Evolutionary conservation across 805 yeast species (phyloP), one percentile per base, ranked within the genome.

Genomic region (Vanderwaltozyma polyspora): DNA sequence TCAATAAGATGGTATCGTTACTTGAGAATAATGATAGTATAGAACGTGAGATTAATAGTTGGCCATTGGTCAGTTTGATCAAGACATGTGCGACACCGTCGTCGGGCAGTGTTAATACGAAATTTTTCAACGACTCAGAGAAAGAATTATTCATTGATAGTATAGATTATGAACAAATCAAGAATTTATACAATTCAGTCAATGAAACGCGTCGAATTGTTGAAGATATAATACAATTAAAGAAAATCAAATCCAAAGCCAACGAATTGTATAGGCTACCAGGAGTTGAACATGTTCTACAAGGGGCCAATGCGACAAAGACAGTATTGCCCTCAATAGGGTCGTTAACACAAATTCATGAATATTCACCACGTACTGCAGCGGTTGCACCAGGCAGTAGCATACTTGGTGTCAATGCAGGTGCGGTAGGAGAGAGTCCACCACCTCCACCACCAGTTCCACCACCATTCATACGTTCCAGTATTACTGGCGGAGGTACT

Each of bases 291-390:
- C n/a, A n/a, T n/a, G n/a, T n/a, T n/a, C n/a, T n/a, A n/a, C n/a
- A n/a, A n/a, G n/a, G n/a, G n/a, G n/a, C n/a, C n/a, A n/a, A n/a
- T 22, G 17, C 30, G 12, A 18, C 19, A 13, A 17, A 29, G 12
- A 32, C 35, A 11, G 31, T 32, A 3, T 21, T 32, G 17, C 33
- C 38, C n/a, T 29, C 31, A 18, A 35, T 25, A 22, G 33, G 18
- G 3, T 25, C 32, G 8, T 25, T 19, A 24, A 32, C 35, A 11
- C 26, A 9, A 27, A 8, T 4, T n/a, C n/a, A n/a, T n/a, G n/a
- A n/a, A n/a, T n/a, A n/a, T n/a, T n/a, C n/a, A n/a, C n/a, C n/a
- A n/a, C n/a, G n/a, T n/a, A n/a, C n/a, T n/a, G n/a, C n/a, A n/a
- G n/a, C n/a, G n/a, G n/a, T n/a, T n/a, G n/a, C n/a, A n/a, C n/a